phyloP scores from a whole-genome alignment of 495 filamentous ascomycete species.

The Aspergillus haitiensis region DNA sequence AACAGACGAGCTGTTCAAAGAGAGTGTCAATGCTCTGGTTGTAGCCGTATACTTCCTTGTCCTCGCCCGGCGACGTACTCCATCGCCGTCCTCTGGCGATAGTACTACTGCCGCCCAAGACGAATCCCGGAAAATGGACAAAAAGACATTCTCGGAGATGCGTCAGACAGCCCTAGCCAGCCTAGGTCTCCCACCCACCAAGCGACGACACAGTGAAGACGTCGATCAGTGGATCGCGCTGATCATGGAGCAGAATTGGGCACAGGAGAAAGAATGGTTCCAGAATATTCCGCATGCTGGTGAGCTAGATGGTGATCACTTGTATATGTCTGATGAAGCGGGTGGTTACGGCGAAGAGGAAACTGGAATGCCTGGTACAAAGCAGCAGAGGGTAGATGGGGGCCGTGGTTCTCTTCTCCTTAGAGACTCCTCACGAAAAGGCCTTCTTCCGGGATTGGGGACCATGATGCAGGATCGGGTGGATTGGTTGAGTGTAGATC shows the following conservation, averaged over 20 bases:
- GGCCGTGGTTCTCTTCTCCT: conserved; percentile 17
- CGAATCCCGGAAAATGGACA: conserved; percentile 44
- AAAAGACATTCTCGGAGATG: conserved; percentile 51
- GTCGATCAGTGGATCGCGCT: conserved; percentile 60
- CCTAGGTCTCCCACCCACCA: conserved; percentile 36
- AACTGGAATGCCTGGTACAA: conserved; percentile 27
- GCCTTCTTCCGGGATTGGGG: conserved; percentile 59
- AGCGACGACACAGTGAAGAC: conserved; percentile 48
- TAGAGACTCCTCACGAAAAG: conserved; percentile 27
- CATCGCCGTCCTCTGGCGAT: neutral
- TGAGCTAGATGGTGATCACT: conserved; percentile 43
- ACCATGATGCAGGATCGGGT: conserved; percentile 85
- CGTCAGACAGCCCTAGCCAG: conserved; percentile 47
- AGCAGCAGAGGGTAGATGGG: conserved; percentile 16
- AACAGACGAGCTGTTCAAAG: conserved; percentile 44
- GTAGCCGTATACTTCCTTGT: conserved; percentile 69
- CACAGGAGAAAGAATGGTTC: conserved; percentile 66
- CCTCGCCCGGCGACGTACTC: conserved; percentile 43
- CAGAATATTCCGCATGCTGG: conserved; percentile 50
- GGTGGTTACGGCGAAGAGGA: conserved; percentile 42
- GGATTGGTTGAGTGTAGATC: conserved; percentile 74
- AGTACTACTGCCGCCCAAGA: conserved; percentile 19
- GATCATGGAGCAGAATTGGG: conserved; percentile 60
- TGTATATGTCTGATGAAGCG: conserved; percentile 28
- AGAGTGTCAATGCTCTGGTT: conserved; percentile 47